Base-by-base conservation (phyloP, 1,139 yeast genomes). In the Candida gigantensis region DNA sequence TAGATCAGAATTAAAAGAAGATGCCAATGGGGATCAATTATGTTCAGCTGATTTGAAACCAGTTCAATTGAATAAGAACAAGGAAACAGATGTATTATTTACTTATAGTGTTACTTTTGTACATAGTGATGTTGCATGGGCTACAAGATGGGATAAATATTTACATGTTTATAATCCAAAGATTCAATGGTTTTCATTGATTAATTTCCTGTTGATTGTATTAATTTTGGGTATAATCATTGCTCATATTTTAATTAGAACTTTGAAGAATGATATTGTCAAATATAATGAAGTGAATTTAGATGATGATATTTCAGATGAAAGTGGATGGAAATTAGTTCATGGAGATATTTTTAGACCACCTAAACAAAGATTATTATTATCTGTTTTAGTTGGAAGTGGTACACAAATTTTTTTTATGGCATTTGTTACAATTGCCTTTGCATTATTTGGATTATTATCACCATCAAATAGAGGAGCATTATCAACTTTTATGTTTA, bases 81-180 rank as follows among this genome's bases (percentile, higher is more conserved):
- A 45, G 14, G 65, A 60, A 15, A 57, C 65, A 6, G 49, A 50
- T 5, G 74, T 70, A 3, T 32, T 50, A 34, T 71, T 57, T 50
- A 64, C 75, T 8, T 71, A 71, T 50, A 58, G 81, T 3, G 77
- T 84, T 15, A 53, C 54, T 9, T 92, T 92, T 73, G 60, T 65
- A 20, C 74, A 75, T 40, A 84, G 95, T 11, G 68, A 66, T 10
- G 86, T 94, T 10, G 80, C 83, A 8, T 92, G 97, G 98, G 97
- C 97, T 21, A 92, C 97, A 1, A 81, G 99, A 67, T 92, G 99
- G 99, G 98, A 92, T 60, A 87, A 88, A 60, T 92, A 92, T 58
- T 74, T 92, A 53, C 95, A 88, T 53, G 94, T 85, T 24, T 84
- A 82, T 57, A 95, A 88, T 57, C 95, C 97, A 38, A 84, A 84